These are phyloP conservation scores for Eucalyptus polybractea DNA, from an alignment of 345 rosid genomes.

Conservation along the genomic window DNA sequence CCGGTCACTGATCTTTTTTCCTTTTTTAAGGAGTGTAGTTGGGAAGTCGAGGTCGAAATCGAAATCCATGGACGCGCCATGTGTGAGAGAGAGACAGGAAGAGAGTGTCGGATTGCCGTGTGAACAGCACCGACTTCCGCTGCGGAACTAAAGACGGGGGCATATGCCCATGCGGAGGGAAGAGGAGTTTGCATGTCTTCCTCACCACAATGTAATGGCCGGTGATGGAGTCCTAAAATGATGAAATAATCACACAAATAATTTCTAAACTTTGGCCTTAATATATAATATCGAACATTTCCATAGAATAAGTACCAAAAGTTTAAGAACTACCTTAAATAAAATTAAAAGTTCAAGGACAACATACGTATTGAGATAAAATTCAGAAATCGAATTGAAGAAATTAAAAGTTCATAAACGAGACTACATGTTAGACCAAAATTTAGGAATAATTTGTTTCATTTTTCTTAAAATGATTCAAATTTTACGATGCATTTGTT, in stretches of 20 bases:
- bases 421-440: accelerated
- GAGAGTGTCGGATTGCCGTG: not conserved
- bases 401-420: accelerated
- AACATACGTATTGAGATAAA: accelerated
- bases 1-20: not conserved
- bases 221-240: not conserved
- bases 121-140: not conserved
- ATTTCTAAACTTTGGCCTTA: too few relatives aligned
- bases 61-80: not conserved
- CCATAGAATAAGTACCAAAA: accelerated
- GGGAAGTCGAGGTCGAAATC: not conserved
- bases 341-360: accelerated
- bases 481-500: not conserved
- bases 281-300: accelerated
- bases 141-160: not conserved
- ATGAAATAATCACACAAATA: accelerated
- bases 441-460: accelerated
- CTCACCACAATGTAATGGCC: not conserved
- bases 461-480: accelerated
- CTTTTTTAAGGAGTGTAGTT: not conserved
- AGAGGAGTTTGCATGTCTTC: not conserved
- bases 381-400: accelerated
- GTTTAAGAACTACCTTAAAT: accelerated
- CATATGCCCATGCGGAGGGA: too few relatives aligned
- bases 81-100: not conserved